Evolutionary conservation across 1,139 yeast species (phyloP).

Genomic region (Scheffersomyces segobiensis): DNA sequence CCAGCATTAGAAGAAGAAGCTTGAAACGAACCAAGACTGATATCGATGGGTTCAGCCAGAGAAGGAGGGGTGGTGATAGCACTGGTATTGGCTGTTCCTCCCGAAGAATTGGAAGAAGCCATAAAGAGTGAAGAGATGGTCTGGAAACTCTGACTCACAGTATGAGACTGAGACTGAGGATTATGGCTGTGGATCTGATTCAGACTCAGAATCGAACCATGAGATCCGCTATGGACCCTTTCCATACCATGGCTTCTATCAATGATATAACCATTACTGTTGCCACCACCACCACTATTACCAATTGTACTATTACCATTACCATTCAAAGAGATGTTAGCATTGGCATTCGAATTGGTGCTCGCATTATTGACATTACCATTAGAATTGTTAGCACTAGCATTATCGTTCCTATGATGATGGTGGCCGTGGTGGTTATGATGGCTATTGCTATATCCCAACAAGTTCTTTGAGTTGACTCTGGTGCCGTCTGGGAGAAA

Average conservation of each 20-base stretch:
- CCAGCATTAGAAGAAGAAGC: neutral
- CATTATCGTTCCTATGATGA: neutral
- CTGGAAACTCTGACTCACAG: neutral
- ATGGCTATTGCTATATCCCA: constrained; percentile 2
- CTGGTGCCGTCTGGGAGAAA: constrained; percentile 86
- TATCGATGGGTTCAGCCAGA: constrained; percentile 16
- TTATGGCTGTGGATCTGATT: neutral
- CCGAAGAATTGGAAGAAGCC: neutral
- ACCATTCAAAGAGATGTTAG: neutral
- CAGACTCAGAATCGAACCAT: neutral
- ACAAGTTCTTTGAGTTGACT: constrained; percentile 51
- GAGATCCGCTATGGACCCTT: neutral
- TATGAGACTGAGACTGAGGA: neutral
- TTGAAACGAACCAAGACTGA: constrained; percentile 2
- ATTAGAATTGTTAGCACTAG: neutral
- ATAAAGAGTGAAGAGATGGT: neutral
- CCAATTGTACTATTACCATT: neutral
- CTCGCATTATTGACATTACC: neutral
- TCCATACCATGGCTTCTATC: neutral
- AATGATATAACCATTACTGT: neutral
- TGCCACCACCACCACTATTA: neutral
- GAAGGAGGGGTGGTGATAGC: constrained; percentile 1
- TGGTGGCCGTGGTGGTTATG: constrained; percentile 3
- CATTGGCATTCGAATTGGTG: neutral
- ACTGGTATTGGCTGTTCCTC: neutral